Conservation (phyloP, 2,329 filamentous ascomycete species). For the Scedosporium boydii region DNA sequence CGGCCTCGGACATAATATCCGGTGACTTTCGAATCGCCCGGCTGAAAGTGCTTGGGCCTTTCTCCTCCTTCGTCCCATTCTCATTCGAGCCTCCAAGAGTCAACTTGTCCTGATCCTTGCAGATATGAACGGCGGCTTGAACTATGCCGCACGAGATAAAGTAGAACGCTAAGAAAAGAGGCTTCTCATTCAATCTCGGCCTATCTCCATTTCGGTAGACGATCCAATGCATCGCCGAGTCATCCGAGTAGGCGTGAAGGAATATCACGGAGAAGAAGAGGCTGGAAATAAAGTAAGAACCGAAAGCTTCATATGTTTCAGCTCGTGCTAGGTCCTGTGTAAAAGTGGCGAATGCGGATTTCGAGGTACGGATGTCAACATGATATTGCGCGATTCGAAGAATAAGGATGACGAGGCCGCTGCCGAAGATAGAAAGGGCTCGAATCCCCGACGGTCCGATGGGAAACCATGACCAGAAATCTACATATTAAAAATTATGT, state of each 20-base stretch:
- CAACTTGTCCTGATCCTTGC: slow-evolving; percentile 63
- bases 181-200: slow-evolving; percentile 72
- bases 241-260: slow-evolving; percentile 56
- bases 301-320: slow-evolving; percentile 57
- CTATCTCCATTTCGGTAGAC: slow-evolving; percentile 63
- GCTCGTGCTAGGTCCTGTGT: slow-evolving; percentile 45
- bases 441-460: slow-evolving; percentile 67
- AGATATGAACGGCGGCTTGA: slow-evolving; percentile 64
- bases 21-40: slow-evolving; percentile 29
- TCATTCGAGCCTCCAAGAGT: slow-evolving; percentile 19
- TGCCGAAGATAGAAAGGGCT: slow-evolving; percentile 64
- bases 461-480: slow-evolving; percentile 81
- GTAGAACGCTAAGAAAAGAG: slow-evolving; percentile 68
- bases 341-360: slow-evolving; percentile 58
- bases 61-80: slow-evolving; percentile 8
- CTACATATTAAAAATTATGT: slow-evolving; percentile 29
- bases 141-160: slow-evolving; percentile 57
- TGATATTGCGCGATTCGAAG: slow-evolving; percentile 80
- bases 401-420: slow-evolving; percentile 68
- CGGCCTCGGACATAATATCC: slow-evolving; percentile 24
- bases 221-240: slow-evolving; percentile 61
- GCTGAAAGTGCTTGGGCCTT: slow-evolving; percentile 18
- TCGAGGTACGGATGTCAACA: slow-evolving; percentile 61
- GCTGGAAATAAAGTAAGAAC: slow-evolving; percentile 70
- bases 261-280: slow-evolving; percentile 75